Conservation (phyloP, 495 filamentous ascomycete genomes). For the Daldinia loculata region DNA sequence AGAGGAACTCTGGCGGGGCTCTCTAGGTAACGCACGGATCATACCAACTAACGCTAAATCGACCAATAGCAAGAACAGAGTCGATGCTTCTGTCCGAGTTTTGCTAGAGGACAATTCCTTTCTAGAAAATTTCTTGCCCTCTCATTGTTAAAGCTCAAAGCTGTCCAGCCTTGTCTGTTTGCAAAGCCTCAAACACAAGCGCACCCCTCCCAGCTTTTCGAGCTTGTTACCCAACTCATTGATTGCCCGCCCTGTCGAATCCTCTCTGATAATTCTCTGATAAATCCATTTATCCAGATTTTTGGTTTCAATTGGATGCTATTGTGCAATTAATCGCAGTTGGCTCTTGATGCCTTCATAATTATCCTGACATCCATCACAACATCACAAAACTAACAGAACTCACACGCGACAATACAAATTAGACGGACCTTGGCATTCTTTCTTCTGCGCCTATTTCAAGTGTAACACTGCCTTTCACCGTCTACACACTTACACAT, state of each 20-base stretch:
- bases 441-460: not conserved
- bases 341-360: not conserved
- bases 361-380: not conserved
- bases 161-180: conserved; percentile 31
- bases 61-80: not conserved
- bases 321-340: not conserved
- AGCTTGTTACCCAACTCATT: not conserved
- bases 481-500: not conserved
- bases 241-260: not conserved
- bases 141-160: conserved; percentile 1
- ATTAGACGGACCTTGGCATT: not conserved
- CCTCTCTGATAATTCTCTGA: not conserved
- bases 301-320: not conserved
- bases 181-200: conserved; percentile 28
- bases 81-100: not conserved
- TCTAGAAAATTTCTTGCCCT: conserved; percentile 21
- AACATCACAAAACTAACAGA: not conserved
- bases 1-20: not conserved
- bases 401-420: not conserved
- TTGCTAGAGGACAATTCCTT: conserved; percentile 33
- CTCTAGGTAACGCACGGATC: not conserved
- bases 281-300: not conserved
- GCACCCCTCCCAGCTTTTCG: not conserved
- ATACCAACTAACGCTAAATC: not conserved
- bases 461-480: not conserved